Evolutionary conservation across 1,139 yeast genomes (phyloP).

Genomic region (Scheffersomyces parashehatae): DNA sequence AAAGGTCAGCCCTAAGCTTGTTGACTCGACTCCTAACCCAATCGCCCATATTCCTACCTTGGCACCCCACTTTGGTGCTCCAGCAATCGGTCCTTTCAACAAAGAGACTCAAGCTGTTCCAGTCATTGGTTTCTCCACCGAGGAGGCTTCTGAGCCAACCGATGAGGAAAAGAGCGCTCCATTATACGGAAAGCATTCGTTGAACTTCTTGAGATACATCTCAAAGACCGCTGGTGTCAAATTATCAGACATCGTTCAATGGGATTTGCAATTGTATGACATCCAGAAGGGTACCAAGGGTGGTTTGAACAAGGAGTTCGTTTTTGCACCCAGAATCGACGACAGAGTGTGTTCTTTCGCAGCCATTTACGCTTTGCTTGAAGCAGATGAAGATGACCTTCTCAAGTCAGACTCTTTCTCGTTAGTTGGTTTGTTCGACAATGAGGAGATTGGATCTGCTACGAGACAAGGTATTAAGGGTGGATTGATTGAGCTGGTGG

Average conservation of each 20-base stretch:
- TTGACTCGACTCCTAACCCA: conserved; percentile 62
- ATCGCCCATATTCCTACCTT: conserved; percentile 65
- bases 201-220: conserved; percentile 55
- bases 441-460: conserved; percentile 65
- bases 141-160: conserved; percentile 39
- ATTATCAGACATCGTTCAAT: conserved; percentile 54
- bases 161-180: conserved; percentile 64
- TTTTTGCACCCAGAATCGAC: conserved; percentile 66
- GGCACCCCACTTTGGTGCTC: conserved; percentile 66
- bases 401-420: conserved; percentile 40
- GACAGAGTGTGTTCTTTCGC: conserved; percentile 67
- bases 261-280: conserved; percentile 65
- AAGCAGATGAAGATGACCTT: conserved; percentile 25
- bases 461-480: conserved; percentile 62
- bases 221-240: conserved; percentile 47
- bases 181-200: conserved; percentile 59
- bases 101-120: conserved; percentile 66
- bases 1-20: conserved; percentile 41
- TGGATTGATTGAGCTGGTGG: conserved; percentile 46
- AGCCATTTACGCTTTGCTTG: conserved; percentile 54
- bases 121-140: conserved; percentile 48
- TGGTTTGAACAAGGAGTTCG: conserved; percentile 60
- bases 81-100: conserved; percentile 53
- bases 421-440: conserved; percentile 55
- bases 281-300: conserved; percentile 64